phyloP scores from a whole-genome alignment of 768 basidiomycete species.

The Auricularia sp. region DNA sequence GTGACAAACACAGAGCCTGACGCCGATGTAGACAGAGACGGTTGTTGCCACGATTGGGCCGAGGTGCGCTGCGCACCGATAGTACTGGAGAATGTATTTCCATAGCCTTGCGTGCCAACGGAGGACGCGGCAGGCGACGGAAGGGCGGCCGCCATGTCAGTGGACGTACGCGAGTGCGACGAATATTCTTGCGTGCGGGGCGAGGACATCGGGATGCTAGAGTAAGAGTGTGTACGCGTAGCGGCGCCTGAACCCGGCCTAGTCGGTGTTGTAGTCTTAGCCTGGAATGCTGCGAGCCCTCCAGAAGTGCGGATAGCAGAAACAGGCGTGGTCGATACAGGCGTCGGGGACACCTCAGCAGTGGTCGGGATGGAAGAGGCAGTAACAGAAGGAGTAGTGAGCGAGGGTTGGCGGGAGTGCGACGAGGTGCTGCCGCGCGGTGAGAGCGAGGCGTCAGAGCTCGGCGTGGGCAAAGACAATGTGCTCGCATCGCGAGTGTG shows the following conservation, averaged over 20 bases:
- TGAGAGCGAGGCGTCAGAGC: slow-evolving; percentile 1
- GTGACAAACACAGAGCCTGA: slow-evolving; percentile 3
- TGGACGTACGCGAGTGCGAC: background rate
- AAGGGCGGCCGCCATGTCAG: slow-evolving; percentile 1
- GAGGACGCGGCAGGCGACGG: slow-evolving; percentile 7
- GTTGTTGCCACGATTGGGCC: background rate
- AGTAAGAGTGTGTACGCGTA: background rate
- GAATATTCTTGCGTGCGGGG: background rate
- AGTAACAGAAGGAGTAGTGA: background rate
- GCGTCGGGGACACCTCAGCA: background rate
- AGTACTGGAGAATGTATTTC: background rate
- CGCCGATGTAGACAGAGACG: background rate
- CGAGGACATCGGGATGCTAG: background rate
- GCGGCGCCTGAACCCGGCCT: background rate
- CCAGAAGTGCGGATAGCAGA: background rate
- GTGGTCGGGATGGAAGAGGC: background rate
- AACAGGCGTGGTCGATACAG: background rate
- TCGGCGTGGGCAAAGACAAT: background rate
- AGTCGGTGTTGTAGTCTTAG: background rate
- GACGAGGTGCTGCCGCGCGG: slow-evolving; percentile 2
- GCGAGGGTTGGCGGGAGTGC: background rate
- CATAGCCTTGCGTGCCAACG: background rate
- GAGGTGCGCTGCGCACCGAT: slow-evolving; percentile 1
- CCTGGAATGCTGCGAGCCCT: background rate
- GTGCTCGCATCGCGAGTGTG: background rate